Evolutionary conservation across 768 basidiomycete species (phyloP), one percentile per base, ranked within the genome.

Genomic region (Tulasnella sp.): DNA sequence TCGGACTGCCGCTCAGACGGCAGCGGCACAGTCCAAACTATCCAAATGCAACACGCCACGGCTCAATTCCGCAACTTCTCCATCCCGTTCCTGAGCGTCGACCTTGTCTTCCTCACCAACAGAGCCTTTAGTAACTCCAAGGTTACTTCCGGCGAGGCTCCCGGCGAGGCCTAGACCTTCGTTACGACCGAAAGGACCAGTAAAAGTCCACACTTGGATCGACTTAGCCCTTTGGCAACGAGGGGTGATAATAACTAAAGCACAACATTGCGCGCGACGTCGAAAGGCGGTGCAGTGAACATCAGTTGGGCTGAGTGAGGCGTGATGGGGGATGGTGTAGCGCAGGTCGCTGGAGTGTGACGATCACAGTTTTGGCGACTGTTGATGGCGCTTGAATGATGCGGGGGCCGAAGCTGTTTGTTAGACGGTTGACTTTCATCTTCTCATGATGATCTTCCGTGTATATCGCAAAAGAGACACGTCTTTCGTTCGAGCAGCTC

Each of bases 71-170:
- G 78, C 78, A 16, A 62, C 40, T 62, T 81, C 58, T 14, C 68
- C 58, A 56, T 80, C 1, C 62, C 42, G 1, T 71, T 80, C n/a
- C n/a, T n/a, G 4, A 42, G 18, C 46, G 71, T 52, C 27, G 79
- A 80, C n/a, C 80, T 80, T 36, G 80, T 80, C 68, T 81, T 81
- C 79, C 71, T 80, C 46, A 21, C 39, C n/a, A 72, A 79, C 42
- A 52, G 56, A 38, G 78, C 73, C 21, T 46, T 27, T 19, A 44
- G 8, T 8, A 71, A 58, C 40, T 79, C 79, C 9, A 24, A 27
- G 44, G n/a, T 39, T 19, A 27, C n/a, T 21, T 18, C 73, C 44
- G 39, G 34, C 1, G 73, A 74, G 5, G 39, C 16, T 14, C 3
- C 73, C n/a, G 48, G 44, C 34, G 14, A 27, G 40, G 74, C 34